Evolutionary conservation across 2,329 filamentous ascomycete species (phyloP), one percentile per base, ranked within the genome.

Genomic region (Chlorencoelia australis): DNA sequence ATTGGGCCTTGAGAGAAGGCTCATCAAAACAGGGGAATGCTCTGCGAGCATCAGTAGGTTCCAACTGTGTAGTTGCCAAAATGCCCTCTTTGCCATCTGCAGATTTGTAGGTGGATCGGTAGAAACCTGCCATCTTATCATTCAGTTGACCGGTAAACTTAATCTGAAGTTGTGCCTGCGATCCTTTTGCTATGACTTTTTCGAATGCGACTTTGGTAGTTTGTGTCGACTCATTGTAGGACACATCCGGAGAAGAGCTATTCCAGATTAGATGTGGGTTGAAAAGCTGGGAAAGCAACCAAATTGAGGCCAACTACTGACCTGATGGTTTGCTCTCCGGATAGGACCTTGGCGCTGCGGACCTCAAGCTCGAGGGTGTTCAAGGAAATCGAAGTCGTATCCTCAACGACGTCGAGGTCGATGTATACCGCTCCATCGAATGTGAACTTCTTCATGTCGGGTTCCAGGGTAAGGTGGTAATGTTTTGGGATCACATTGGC

Each of bases 1-100:
- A 96, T 48, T 82, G 80, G 25, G 89, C 85, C 69, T 96, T 96
- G 50, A 96, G 71, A 17, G 86, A 81, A 18, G 89, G 89, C 66
- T 96, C 91, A 56, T 96, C 89, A 59, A 95, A 95, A 64, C 89
- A 95, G 28, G 89, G 89, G 65, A 96, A 94, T 5, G 89, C 87
- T 51, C 88, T 74, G 52, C 89, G 76, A 44, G 86, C 88, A 64
- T 96, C 89, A 10, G 89, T 95, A 25, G 89, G 81, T 66, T 96
- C 89, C 83, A 96, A 94, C 68, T 96, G 89, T 13, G 85, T 85
- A 17, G 87, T 89, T 18, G 88, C 89, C 55, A 96, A 70, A 58
- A 88, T 82, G 48, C 82, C 83, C 40, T 80, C 78, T 42, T 75
- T 75, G 25, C 89, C 89, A 54, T 91, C 77, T 32, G 74, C 64